A percentile compares a stretch with the other conserved stretches of the same genome.
Evolutionary conservation across 495 filamentous ascomycete species (phyloP).

Genomic region (Penicillium samsonianum): DNA sequence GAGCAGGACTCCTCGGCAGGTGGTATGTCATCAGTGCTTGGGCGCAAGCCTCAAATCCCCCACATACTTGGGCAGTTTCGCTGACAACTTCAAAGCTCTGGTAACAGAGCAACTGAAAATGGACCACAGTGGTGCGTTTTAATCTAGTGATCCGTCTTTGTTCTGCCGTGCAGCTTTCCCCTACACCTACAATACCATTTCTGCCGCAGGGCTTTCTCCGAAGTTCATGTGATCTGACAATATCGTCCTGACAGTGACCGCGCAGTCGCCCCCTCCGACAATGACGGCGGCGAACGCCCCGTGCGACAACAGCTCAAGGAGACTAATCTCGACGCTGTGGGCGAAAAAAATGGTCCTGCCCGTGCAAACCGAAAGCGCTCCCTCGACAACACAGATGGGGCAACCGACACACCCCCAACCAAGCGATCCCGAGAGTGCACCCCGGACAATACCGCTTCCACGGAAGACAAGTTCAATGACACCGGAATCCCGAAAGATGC

Average conservation of each 20-base stretch:
- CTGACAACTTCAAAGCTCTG: slow-evolving; percentile 8
- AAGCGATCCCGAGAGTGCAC: slow-evolving; percentile 52
- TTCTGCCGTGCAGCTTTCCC: not conserved
- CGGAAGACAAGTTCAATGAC: slow-evolving; percentile 4
- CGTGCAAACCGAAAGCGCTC: slow-evolving; percentile 54
- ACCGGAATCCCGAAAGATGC: not conserved
- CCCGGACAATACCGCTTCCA: slow-evolving; percentile 10
- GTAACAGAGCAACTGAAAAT: not conserved
- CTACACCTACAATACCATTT: not conserved
- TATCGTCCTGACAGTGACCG: slow-evolving; percentile 19
- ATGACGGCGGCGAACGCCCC: slow-evolving; percentile 55
- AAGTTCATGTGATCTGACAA: slow-evolving; percentile 14
- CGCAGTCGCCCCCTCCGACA: slow-evolving; percentile 44
- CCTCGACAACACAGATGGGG: slow-evolving; percentile 40
- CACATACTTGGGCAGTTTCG: not conserved
- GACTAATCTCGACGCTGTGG: slow-evolving; percentile 52
- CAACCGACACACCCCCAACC: slow-evolving; percentile 24
- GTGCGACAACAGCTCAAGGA: slow-evolving; percentile 64
- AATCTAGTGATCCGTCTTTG: not conserved
- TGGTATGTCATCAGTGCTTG: slow-evolving; percentile 18
- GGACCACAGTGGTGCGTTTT: slow-evolving; percentile 2
- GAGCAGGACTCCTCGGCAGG: slow-evolving; percentile 15
- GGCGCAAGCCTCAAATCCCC: not conserved
- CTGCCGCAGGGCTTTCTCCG: not conserved
- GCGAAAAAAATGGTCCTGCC: slow-evolving; percentile 19